Evolutionary conservation across 352 stramenopile genomes (phyloP).

Genomic region (Pythium rhizo-oryzae): DNA sequence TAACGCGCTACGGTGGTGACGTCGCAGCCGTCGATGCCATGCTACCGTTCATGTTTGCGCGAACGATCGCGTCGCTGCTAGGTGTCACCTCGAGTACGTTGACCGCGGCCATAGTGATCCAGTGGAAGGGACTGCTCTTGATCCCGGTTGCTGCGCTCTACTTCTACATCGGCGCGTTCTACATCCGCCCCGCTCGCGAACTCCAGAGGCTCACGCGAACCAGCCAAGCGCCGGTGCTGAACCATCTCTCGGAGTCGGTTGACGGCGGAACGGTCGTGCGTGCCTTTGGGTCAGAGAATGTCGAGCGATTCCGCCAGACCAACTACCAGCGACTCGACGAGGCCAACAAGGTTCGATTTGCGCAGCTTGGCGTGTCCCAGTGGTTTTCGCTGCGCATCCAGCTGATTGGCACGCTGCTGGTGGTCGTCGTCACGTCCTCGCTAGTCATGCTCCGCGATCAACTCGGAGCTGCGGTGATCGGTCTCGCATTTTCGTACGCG

Average conservation of each 20-base stretch:
- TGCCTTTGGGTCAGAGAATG: constrained; percentile 30
- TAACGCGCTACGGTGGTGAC: constrained; percentile 92
- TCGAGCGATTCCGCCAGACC: constrained; percentile 28
- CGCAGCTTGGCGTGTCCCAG: constrained; percentile 32
- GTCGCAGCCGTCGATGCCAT: constrained; percentile 92
- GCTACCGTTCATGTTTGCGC: constrained; percentile 39
- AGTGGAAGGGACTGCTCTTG: constrained; percentile 78
- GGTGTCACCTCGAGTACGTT: constrained; percentile 39
- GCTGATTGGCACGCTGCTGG: constrained; percentile 41
- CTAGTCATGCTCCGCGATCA: constrained; percentile 33
- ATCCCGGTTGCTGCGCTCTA: constrained; percentile 88
- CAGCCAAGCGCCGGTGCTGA: constrained; percentile 34
- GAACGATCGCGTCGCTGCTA: constrained; percentile 39
- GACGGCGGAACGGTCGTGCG: constrained; percentile 42
- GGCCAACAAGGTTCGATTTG: constrained; percentile 33
- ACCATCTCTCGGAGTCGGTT: constrained; percentile 36
- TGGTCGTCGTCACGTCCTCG: constrained; percentile 38
- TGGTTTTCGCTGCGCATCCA: constrained; percentile 60
- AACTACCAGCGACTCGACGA: constrained; percentile 22
- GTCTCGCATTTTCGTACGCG: constrained; percentile 87
- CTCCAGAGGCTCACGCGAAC: constrained; percentile 35
- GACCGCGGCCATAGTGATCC: constrained; percentile 76
- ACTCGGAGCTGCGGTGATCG: constrained; percentile 66
- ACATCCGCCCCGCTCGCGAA: constrained; percentile 36
- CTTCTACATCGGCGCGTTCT: constrained; percentile 34